A percentile compares a stretch with the other conserved stretches of the same genome.
Conservation (phyloP, 2,329 filamentous ascomycete genomes). For the Xylaria sp. region DNA sequence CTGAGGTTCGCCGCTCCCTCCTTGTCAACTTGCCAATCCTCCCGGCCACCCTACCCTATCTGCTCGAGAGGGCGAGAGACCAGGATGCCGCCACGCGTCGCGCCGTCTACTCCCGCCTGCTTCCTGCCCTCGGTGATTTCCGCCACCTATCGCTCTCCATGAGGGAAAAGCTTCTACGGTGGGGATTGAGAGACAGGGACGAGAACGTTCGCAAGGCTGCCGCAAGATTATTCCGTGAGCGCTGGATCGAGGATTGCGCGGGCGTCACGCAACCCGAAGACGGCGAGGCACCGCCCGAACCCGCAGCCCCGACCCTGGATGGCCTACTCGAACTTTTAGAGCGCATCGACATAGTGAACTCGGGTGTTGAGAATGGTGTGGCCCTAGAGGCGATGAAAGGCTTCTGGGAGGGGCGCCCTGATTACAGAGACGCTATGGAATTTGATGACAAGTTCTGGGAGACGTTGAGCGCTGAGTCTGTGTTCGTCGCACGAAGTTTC, state of each 20-base stretch:
- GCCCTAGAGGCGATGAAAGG: conserved; percentile 93
- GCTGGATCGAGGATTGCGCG: conserved; percentile 98
- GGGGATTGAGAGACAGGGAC: conserved; percentile 93
- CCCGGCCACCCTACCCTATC: conserved; percentile 82
- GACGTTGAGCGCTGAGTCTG: conserved; percentile 82
- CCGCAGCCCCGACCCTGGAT: conserved; percentile 77
- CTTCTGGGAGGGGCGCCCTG: conserved; percentile 93
- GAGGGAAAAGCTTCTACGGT: conserved; percentile 93
- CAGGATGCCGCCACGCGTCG: conserved; percentile 85
- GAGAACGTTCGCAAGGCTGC: conserved; percentile 94
- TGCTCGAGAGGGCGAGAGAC: conserved; percentile 91
- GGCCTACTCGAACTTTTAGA: conserved; percentile 90
- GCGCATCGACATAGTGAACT: conserved; percentile 91
- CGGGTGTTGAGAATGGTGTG: conserved; percentile 88
- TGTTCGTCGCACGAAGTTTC: conserved; percentile 91
- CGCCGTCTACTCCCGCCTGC: conserved; percentile 85
- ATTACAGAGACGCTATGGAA: conserved; percentile 77
- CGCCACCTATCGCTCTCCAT: conserved; percentile 91
- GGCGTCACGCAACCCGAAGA: conserved; percentile 71
- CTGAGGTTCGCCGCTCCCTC: conserved; percentile 89
- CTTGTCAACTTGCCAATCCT: conserved; percentile 91
- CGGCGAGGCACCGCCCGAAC: conserved; percentile 65
- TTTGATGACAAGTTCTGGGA: conserved; percentile 85
- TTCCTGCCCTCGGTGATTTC: conserved; percentile 93
- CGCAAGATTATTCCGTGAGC: conserved; percentile 87